Conservation (phyloP, 2,329 filamentous ascomycete species). For the Bipolaris bicolor region DNA sequence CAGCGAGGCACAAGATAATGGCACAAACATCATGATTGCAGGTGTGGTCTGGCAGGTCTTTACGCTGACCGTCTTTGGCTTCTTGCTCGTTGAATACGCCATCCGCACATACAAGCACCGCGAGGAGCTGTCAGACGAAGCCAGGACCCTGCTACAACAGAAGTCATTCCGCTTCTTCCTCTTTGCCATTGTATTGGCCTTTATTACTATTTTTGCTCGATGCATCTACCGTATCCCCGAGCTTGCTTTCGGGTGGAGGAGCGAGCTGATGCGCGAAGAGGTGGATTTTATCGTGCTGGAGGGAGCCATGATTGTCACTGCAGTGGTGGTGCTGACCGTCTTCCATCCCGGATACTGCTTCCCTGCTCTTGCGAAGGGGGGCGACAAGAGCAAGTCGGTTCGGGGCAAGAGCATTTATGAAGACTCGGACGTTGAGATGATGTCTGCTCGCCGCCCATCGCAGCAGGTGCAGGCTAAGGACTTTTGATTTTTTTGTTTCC, state of each 20-base stretch:
- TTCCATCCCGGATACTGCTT: slow-evolving; percentile 56
- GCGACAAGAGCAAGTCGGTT: slow-evolving; percentile 19
- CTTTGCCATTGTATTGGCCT: slow-evolving; percentile 48
- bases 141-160: slow-evolving; percentile 29
- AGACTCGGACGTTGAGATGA: slow-evolving; percentile 26
- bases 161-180: slow-evolving; percentile 41
- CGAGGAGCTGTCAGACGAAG: slow-evolving; percentile 27
- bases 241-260: slow-evolving; percentile 55
- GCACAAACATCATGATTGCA: slow-evolving; percentile 63
- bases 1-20: slow-evolving; percentile 51
- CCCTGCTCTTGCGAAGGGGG: slow-evolving; percentile 37
- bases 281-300: slow-evolving; percentile 58
- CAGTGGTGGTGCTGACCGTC: slow-evolving; percentile 53
- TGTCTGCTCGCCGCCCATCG: not conserved
- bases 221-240: slow-evolving; percentile 59
- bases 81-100: slow-evolving; percentile 48
- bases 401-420: slow-evolving; percentile 26
- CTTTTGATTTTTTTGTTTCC: not conserved
- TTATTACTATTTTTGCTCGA: slow-evolving; percentile 55
- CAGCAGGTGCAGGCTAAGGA: no score
- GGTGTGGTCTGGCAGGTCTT: slow-evolving; percentile 65
- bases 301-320: slow-evolving; percentile 60
- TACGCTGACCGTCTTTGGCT: slow-evolving; percentile 57
- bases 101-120: slow-evolving; percentile 40
- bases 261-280: slow-evolving; percentile 56